These are phyloP conservation scores for Suillus spraguei DNA, from an alignment of 768 basidiomycete genomes.

Conservation along the genomic window DNA sequence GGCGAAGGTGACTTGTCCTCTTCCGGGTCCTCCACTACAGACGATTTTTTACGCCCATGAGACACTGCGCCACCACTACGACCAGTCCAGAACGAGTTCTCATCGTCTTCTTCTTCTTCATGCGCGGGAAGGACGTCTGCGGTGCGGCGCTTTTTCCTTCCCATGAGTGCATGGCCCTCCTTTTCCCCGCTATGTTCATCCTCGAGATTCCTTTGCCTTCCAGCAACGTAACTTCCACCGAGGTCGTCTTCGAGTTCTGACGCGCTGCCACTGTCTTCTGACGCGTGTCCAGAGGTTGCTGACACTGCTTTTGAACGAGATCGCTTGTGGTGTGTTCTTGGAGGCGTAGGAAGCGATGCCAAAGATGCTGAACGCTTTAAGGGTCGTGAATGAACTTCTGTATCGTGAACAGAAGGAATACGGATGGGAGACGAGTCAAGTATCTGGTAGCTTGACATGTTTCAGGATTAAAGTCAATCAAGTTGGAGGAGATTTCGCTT, in stretches of 20 bases:
- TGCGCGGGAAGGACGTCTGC: slow-evolving; percentile 36
- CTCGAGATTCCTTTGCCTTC: slow-evolving; percentile 16
- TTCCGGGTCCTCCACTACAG: slow-evolving; percentile 14
- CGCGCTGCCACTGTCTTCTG: slow-evolving; percentile 36
- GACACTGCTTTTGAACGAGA: slow-evolving; percentile 44
- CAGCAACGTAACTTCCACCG: slow-evolving; percentile 16
- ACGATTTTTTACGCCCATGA: slow-evolving; percentile 22
- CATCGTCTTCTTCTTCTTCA: slow-evolving; percentile 58
- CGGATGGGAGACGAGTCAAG: slow-evolving; percentile 36
- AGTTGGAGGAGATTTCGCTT: slow-evolving; percentile 4
- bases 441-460: slow-evolving; percentile 35
- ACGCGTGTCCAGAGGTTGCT: slow-evolving; percentile 49
- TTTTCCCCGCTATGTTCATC: slow-evolving; percentile 23
- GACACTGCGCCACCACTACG: slow-evolving; percentile 23
- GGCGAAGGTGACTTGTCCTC: slow-evolving; percentile 35
- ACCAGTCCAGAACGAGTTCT: slow-evolving; percentile 36
- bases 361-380: slow-evolving; percentile 67
- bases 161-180: slow-evolving; percentile 20
- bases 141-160: slow-evolving; percentile 43
- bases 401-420: slow-evolving; percentile 18
- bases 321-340: slow-evolving; percentile 55
- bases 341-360: slow-evolving; percentile 68
- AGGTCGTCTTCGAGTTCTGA: slow-evolving; percentile 33
- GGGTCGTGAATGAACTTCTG: slow-evolving; percentile 29
- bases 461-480: slow-evolving; percentile 5